Evolutionary conservation across 495 filamentous ascomycete genomes (phyloP), one percentile per base, ranked within the genome.

Genomic region (Penicillium fimorum): DNA sequence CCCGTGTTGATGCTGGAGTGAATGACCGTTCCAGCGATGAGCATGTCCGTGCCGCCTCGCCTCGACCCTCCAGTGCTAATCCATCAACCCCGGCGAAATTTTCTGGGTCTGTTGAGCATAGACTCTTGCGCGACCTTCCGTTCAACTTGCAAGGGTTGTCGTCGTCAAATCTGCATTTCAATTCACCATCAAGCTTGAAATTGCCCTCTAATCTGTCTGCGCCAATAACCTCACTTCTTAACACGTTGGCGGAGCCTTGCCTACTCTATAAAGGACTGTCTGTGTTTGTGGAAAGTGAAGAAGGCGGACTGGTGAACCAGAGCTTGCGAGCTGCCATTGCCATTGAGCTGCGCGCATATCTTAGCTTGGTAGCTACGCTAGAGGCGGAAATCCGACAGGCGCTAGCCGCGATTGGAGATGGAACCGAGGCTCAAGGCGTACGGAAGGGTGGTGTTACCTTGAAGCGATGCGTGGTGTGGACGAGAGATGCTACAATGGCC

Each of bases 391-490:
- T 97, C 43, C 81, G 92, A 52, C 79, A 90, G 58, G 90, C 92
- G 8, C 60, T 78, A 59, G 74, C 91, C 54, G 77, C 85, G 10
- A 81, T 86, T 48, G 72, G 89, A 11, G 85, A 91, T 61, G 82
- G 84, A 40, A 77, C 72, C 17, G 82, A 86, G 25, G 79, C 85
- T 1, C 76, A 84, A 53, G 81, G 81, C 35, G 81, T 92, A 42
- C 85, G 90, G 11, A 96, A 92, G 61, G 89, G 88, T 8, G 91
- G 91, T n/a, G 93, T 99, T 24, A 97, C 94, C 1, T 75, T 99
- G 46, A 97, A 97, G 65, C 80, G 95, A 55, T 99, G 94, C 66
- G 88, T 97, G 18, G 86, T 99, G 15, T 99, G 95, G 95, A 97
- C 92, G 6, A 84, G 93, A 58, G 95, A 97, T 70, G 91, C 95